phyloP scores from a whole-genome alignment of 2,329 filamentous ascomycete genomes.

The Neonectria faginata region DNA sequence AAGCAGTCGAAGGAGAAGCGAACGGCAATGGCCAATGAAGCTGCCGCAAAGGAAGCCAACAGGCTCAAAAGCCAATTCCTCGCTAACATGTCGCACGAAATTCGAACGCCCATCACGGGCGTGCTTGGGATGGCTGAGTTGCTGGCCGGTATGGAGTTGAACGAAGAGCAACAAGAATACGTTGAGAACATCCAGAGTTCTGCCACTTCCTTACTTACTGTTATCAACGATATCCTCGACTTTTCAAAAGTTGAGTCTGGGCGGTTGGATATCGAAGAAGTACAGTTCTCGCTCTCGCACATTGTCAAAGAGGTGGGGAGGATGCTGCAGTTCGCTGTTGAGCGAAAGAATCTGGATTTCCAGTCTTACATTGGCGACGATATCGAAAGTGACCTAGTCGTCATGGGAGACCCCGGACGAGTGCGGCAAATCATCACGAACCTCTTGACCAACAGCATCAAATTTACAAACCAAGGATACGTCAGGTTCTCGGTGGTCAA shows the following conservation, averaged over 20 bases:
- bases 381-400: conserved; percentile 76
- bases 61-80: conserved; percentile 84
- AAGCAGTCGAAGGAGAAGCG: conserved; percentile 76
- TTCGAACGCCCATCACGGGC: conserved; percentile 77
- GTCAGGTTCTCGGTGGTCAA: conserved; percentile 75
- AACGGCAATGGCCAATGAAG: conserved; percentile 78
- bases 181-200: conserved; percentile 84
- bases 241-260: conserved; percentile 89
- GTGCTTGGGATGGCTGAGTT: conserved; percentile 85
- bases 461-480: conserved; percentile 76
- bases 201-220: conserved; percentile 83
- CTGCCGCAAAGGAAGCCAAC: conserved; percentile 83
- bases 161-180: conserved; percentile 78
- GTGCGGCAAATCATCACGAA: conserved; percentile 88
- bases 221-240: conserved; percentile 92
- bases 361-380: conserved; percentile 72
- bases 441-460: conserved; percentile 80
- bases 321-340: conserved; percentile 88
- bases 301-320: conserved; percentile 84
- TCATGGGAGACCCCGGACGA: conserved; percentile 87
- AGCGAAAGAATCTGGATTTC: conserved; percentile 82
- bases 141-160: conserved; percentile 74
- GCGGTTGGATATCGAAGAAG: conserved; percentile 80
- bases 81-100: conserved; percentile 62
- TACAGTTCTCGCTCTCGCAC: conserved; percentile 80